A percentile compares a stretch with the other conserved stretches of the same genome.
Conservation (phyloP, 75 land plant genomes). For the Sequoiadendron giganteum region DNA sequence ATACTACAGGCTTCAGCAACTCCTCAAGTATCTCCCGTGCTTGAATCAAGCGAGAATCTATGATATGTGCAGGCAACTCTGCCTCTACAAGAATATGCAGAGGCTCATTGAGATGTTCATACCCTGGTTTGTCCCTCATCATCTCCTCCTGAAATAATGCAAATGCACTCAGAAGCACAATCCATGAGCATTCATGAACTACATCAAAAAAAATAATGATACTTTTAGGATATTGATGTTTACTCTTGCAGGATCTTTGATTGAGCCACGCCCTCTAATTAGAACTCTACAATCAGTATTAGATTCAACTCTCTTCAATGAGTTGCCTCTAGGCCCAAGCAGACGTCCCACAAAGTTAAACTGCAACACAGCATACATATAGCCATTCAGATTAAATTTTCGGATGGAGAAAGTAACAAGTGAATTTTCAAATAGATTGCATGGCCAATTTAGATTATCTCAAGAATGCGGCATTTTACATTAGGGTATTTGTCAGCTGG, state of each 20-base stretch:
- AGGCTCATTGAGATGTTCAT: constrained; percentile 96
- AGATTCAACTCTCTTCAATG: constrained; percentile 93
- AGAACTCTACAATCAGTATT: constrained; percentile 89
- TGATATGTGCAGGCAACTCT: constrained; percentile 80
- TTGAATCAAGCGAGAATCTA: constrained; percentile 83
- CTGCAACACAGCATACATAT: constrained; percentile 37
- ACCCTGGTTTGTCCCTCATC: constrained; percentile 98
- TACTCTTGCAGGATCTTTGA: constrained; percentile 89
- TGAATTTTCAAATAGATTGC: not conserved
- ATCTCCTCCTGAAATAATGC: constrained; percentile 68
- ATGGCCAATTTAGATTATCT: not conserved
- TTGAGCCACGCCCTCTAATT: constrained; percentile 93
- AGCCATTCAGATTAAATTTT: not conserved
- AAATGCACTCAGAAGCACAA: not conserved
- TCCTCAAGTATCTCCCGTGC: constrained; percentile 86
- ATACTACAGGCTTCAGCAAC: constrained; percentile 79
- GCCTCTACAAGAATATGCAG: constrained; percentile 95
- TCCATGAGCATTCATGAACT: not conserved
- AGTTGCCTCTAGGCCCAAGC: constrained; percentile 95
- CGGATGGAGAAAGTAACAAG: not conserved
- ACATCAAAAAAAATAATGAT: not conserved
- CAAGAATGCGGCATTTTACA: constrained; percentile 27
- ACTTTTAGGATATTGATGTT: constrained; percentile 6
- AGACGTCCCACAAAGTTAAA: constrained; percentile 96
- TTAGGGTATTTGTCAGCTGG: constrained; percentile 87